These are phyloP conservation scores for Obelidium mucronatum DNA, from an alignment of 192 early-diverging fungal species.

Conservation along the genomic window DNA sequence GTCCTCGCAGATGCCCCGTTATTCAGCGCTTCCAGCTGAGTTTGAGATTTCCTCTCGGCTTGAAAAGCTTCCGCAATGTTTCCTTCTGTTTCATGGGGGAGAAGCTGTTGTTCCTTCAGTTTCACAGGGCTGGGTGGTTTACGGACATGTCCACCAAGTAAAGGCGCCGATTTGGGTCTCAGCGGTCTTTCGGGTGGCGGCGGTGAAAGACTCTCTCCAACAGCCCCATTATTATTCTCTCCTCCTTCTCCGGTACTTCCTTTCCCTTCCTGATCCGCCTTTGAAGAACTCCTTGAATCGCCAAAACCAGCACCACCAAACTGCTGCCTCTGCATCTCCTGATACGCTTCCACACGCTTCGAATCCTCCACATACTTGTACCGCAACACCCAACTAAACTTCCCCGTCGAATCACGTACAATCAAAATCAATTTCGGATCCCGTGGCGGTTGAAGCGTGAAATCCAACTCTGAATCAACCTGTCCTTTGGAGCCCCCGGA, in stretches of 20 bases:
- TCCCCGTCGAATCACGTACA: conserved; percentile 74
- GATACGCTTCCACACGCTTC: neutral
- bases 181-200: neutral
- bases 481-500: neutral
- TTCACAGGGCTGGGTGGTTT: neutral
- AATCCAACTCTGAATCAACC: conserved; percentile 5
- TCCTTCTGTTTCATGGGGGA: neutral
- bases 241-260: neutral
- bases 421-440: conserved; percentile 63
- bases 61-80: neutral
- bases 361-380: conserved; percentile 53
- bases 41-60: neutral
- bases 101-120: neutral
- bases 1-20: neutral
- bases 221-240: too few species aligned
- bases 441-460: neutral
- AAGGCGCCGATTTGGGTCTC: neutral
- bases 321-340: neutral
- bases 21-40: neutral
- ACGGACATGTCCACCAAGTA: neutral
- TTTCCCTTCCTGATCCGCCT: neutral
- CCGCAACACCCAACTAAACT: conserved; percentile 70
- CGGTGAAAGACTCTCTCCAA: too few species aligned
- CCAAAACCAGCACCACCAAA: neutral
- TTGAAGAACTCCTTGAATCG: neutral